Evolutionary conservation across 495 filamentous ascomycete genomes (phyloP).

Genomic region (Parachaetomium inaequale): DNA sequence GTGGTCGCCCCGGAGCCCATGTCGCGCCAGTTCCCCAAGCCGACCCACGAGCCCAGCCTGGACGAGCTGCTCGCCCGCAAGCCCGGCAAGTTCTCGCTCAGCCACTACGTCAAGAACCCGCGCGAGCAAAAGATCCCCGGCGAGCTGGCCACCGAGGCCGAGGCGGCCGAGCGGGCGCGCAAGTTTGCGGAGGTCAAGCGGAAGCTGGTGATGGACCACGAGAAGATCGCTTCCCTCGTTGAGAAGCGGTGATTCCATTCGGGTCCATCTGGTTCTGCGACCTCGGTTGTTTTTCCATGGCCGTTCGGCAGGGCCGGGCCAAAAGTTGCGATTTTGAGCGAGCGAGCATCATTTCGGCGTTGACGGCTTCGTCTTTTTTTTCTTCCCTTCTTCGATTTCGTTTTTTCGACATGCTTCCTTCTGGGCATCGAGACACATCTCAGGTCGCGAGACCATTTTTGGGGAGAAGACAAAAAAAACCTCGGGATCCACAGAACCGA

Average conservation of each 20-base stretch:
- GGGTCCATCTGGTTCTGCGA: too few species aligned
- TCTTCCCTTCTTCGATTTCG: background rate
- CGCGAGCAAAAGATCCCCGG: constrained; percentile 3
- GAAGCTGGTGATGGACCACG: constrained; percentile 32
- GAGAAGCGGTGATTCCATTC: background rate
- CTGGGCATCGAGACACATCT: background rate
- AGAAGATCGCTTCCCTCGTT: constrained; percentile 10
- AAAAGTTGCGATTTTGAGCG: background rate
- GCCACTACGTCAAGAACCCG: constrained; percentile 39
- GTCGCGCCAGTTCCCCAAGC: constrained; percentile 34
- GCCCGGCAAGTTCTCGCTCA: constrained; percentile 37
- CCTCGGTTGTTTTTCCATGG: too few species aligned
- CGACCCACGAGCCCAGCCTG: constrained; percentile 34
- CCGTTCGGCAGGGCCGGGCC: background rate
- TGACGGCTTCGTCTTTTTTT: background rate
- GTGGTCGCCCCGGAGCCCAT: constrained; percentile 23
- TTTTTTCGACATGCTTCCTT: background rate
- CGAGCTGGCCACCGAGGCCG: constrained; percentile 19
- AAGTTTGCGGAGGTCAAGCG: constrained; percentile 39
- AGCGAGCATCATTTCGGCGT: constrained; percentile 2
- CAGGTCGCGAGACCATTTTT: background rate
- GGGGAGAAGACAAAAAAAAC: constrained; percentile 4
- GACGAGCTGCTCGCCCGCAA: constrained; percentile 40
- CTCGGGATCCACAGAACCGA: constrained; percentile 9
- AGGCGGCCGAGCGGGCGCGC: constrained; percentile 20